Base-by-base conservation (phyloP, 2,329 filamentous ascomycete genomes). In the Clonostachys chloroleuca region DNA sequence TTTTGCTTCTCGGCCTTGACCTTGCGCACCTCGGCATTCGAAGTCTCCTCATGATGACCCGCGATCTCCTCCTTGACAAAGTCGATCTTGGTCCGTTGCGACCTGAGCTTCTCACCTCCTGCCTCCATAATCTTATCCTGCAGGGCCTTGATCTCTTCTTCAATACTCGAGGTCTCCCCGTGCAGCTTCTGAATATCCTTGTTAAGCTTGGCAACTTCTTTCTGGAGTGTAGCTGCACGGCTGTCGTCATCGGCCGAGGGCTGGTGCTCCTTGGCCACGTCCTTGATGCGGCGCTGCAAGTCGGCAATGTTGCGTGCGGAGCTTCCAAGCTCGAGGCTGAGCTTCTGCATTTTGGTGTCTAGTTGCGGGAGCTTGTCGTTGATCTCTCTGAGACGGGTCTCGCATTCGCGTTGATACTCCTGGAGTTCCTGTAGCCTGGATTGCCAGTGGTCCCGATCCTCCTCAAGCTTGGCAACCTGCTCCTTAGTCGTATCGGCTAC, bases 61-160 rank as follows among this genome's bases (percentile, higher is more conserved):
- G 86, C 75, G 47, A 97, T 91, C 62, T 95, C 86, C 58, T 91
- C 87, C 63, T 95, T 96, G 53, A 95, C 73, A 7, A 84, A 80
- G 62, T 97, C 92, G 34, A 99, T 91, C 73, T 88, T 95, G 51
- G 89, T 84, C 57, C 94, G 92, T 63, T 99, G 92, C 16, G 86
- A 81, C 47, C 94, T 86, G 16, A 99, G 82, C 68, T 89, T 91
- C 59, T 97, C 91, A 67, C 94, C 94, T 60, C 94, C 94, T 52
- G 96, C 86, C 66, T 96, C 87, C 94, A 99, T 97, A 60, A 99
- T 99, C 74, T 92, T 95, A 76, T 94, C 86, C 63, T 99, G 92
- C 2, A 99, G 75, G 17, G 78, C 78, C 68, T 95, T 92, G 68
- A 99, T 97, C 66, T 97, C 94, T 24, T 86, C 84, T 63, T 99